A percentile compares a stretch with the other conserved stretches of the same genome.
phyloP scores from a whole-genome alignment of 176 grass and related monocot species.

The Hordeum vulgare region DNA sequence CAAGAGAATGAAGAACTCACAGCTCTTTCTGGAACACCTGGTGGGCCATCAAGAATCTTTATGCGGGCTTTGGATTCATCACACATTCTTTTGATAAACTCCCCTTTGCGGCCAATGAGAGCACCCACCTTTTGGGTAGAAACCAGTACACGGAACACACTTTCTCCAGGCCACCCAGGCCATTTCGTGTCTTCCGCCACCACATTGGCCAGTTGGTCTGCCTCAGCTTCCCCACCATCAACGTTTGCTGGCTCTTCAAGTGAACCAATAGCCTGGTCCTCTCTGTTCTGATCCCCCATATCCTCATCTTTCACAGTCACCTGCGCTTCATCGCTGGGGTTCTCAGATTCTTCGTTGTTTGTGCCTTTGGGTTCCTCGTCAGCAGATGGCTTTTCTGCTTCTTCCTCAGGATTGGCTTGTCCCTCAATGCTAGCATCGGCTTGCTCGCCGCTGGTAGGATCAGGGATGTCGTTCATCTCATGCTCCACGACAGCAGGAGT shows the following conservation, averaged over 20 bases:
- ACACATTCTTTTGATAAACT: constrained; percentile 90
- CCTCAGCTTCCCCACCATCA: too few species aligned
- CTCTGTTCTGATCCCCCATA: constrained; percentile 4
- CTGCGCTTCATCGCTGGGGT: constrained; percentile 17
- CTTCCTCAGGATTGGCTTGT: constrained; percentile 18
- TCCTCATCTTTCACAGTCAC: not conserved
- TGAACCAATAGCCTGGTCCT: not conserved
- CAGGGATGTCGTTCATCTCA: constrained; percentile 23
- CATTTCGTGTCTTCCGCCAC: constrained; percentile 60
- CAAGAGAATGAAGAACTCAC: constrained; percentile 42
- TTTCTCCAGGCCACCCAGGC: constrained; percentile 94
- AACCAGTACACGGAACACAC: constrained; percentile 79
- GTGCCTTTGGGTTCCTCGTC: constrained; percentile 11
- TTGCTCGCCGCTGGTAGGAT: constrained; percentile 18
- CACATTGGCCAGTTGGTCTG: constrained; percentile 5
- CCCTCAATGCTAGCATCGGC: constrained; percentile 19
- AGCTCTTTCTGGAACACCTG: constrained; percentile 72
- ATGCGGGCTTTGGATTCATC: constrained; percentile 95
- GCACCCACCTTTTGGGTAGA: constrained; percentile 77
- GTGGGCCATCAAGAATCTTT: constrained; percentile 88
- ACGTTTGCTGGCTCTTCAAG: constrained; percentile 22
- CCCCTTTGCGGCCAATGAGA: constrained; percentile 92
- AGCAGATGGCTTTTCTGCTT: constrained; percentile 9
- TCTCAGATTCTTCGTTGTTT: constrained; percentile 9
- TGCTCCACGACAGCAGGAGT: constrained; percentile 27